Evolutionary conservation across 169 alveolate species (phyloP).

Genomic region (Besnoitia besnoiti): DNA sequence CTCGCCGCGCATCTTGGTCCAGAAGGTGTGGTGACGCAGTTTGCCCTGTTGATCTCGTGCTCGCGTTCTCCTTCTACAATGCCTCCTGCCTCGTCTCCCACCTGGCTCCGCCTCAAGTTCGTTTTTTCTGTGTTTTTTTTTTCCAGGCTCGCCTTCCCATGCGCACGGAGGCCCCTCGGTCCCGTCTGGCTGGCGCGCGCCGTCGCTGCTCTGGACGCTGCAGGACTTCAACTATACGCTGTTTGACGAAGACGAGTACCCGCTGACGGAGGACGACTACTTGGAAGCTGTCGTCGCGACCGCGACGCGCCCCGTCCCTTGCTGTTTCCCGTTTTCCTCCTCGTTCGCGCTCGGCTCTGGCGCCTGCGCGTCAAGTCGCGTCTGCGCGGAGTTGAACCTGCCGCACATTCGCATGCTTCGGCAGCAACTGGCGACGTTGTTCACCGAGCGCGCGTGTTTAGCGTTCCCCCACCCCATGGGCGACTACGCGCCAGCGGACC

Average conservation of each 20-base stretch:
- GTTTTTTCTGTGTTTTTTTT: no score
- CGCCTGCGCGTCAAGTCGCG: neutral
- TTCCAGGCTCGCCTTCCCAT: neutral
- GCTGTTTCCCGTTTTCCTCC: neutral
- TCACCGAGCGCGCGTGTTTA: constrained; percentile 59
- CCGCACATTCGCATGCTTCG: constrained; percentile 66
- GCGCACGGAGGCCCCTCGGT: constrained; percentile 13
- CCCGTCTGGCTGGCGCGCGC: constrained; percentile 59
- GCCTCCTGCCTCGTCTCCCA: no score
- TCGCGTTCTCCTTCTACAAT: no score
- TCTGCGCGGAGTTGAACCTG: constrained; percentile 39
- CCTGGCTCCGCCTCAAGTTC: no score
- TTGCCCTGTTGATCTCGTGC: no score
- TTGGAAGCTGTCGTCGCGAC: constrained; percentile 58
- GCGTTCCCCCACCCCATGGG: constrained; percentile 64
- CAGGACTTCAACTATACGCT: constrained; percentile 63
- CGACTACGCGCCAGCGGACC: neutral
- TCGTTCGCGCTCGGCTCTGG: neutral
- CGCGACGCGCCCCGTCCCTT: neutral
- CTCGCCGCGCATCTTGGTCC: no score
- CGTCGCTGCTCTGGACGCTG: constrained; percentile 63
- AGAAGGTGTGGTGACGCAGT: no score
- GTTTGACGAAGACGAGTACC: constrained; percentile 58
- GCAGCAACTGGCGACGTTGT: constrained; percentile 57
- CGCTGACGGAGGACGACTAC: constrained; percentile 64